A percentile compares a stretch with the other conserved stretches of the same genome.
phyloP scores from a whole-genome alignment of 2,329 filamentous ascomycete genomes.

The Chaetothyriales sp. region DNA sequence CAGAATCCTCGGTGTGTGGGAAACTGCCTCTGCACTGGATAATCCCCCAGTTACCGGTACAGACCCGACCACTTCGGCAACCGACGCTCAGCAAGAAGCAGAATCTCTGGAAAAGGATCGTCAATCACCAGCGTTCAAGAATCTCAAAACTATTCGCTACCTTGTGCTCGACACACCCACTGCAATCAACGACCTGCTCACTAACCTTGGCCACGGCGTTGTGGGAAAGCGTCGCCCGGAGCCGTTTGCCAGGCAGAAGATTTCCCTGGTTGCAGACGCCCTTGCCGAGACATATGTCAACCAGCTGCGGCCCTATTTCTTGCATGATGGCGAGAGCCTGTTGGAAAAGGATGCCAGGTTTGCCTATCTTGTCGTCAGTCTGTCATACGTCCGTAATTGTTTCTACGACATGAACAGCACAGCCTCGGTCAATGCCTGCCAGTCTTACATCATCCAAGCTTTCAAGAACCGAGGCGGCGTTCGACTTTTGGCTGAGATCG shows the following conservation, averaged over 20 bases:
- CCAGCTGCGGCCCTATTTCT: constrained; percentile 42
- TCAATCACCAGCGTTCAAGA: constrained; percentile 43
- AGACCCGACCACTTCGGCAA: constrained; percentile 3
- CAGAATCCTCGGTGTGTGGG: constrained; percentile 19
- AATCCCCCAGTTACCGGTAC: constrained; percentile 1
- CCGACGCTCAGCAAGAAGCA: constrained; percentile 13
- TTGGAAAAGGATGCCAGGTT: constrained; percentile 48
- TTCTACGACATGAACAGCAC: constrained; percentile 12
- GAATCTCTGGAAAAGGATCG: constrained; percentile 21
- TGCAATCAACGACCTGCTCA: constrained; percentile 71
- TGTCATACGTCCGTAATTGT: constrained; percentile 46
- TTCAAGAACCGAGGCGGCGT: constrained; percentile 75
- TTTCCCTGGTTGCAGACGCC: constrained; percentile 46
- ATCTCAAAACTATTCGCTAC: constrained; percentile 61
- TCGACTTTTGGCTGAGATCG: constrained; percentile 54
- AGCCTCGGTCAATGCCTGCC: constrained; percentile 9
- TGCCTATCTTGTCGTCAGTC: constrained; percentile 66
- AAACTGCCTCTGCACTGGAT: constrained; percentile 1
- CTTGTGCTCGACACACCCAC: constrained; percentile 65
- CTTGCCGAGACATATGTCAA: constrained; percentile 56
- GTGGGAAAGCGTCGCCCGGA: constrained; percentile 62
- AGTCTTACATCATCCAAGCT: constrained; percentile 65
- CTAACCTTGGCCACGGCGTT: constrained; percentile 68
- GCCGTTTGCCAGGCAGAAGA: constrained; percentile 44
- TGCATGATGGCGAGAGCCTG: constrained; percentile 24